Evolutionary conservation across 768 basidiomycete species (phyloP).

Genomic region (Termitomyces sp.): DNA sequence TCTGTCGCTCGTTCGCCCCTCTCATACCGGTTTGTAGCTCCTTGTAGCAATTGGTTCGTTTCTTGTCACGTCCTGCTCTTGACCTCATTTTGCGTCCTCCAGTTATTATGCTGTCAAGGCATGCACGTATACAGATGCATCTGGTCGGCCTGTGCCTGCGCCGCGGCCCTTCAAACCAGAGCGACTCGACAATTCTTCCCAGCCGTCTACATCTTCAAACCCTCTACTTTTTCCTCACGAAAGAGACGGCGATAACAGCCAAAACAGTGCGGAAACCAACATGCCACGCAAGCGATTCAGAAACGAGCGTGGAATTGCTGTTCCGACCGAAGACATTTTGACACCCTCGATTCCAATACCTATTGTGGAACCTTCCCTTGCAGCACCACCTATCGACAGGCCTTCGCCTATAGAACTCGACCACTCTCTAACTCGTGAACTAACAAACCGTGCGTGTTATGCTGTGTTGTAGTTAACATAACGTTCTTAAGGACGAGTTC

Average conservation of each 20-base stretch:
- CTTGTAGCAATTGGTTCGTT: slow-evolving; percentile 76
- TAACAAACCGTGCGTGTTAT: slow-evolving; percentile 61
- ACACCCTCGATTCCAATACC: slow-evolving; percentile 20
- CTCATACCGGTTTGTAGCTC: slow-evolving; percentile 40
- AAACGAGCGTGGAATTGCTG: slow-evolving; percentile 35
- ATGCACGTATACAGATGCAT: slow-evolving; percentile 78
- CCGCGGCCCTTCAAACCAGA: slow-evolving; percentile 51
- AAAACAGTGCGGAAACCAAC: slow-evolving; percentile 12
- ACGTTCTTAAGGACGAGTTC: slow-evolving; percentile 9
- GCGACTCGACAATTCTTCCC: slow-evolving; percentile 22
- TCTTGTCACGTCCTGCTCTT: slow-evolving; percentile 11
- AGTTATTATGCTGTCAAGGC: slow-evolving; percentile 81
- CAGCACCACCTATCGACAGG: slow-evolving; percentile 36
- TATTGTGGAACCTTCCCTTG: slow-evolving; percentile 36
- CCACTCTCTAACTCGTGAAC: slow-evolving; percentile 62
- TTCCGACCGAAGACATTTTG: slow-evolving; percentile 33
- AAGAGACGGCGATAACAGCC: slow-evolving; percentile 35
- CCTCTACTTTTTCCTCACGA: slow-evolving; percentile 23
- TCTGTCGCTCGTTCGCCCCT: slow-evolving; percentile 10
- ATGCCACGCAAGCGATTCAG: slow-evolving; percentile 48
- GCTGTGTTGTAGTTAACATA: slow-evolving; percentile 9
- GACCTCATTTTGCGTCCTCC: slow-evolving; percentile 15
- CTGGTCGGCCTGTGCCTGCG: slow-evolving; percentile 78
- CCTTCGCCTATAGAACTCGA: slow-evolving; percentile 48
- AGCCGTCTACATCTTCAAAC: slow-evolving; percentile 19